Conservation (phyloP, 805 yeast genomes). For the Candida ficus region DNA sequence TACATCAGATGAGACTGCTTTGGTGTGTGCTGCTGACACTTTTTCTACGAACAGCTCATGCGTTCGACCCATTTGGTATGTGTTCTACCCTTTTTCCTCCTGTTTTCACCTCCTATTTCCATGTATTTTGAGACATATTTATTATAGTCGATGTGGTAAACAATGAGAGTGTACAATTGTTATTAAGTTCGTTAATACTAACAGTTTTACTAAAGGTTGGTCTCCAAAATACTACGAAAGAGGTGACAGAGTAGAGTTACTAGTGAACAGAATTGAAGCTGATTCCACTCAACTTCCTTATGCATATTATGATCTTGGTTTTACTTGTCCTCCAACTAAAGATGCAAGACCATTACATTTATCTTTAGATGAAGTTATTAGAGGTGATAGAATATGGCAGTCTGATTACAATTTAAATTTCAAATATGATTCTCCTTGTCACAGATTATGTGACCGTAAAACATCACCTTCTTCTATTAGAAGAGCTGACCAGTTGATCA, state of each 20-base stretch:
- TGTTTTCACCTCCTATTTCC: background rate
- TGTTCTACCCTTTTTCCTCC: background rate
- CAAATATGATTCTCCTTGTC: conserved; percentile 62
- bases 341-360: conserved; percentile 56
- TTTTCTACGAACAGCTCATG: conserved; percentile 4
- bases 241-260: conserved; percentile 62
- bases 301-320: conserved; percentile 72
- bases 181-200: no score
- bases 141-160: no score
- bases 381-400: conserved; percentile 77
- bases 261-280: conserved; percentile 75
- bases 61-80: conserved; percentile 23
- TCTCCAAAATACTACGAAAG: conserved; percentile 32
- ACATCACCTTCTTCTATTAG: conserved; percentile 45
- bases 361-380: conserved; percentile 69
- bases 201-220: conserved; percentile 26
- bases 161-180: no score
- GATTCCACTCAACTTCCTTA: conserved; percentile 73
- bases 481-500: conserved; percentile 56
- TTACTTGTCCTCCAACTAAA: conserved; percentile 65
- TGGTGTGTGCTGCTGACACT: conserved; percentile 3
- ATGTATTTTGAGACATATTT: no score
- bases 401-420: conserved; percentile 64
- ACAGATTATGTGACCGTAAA: conserved; percentile 61
- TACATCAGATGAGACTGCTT: background rate